Evolutionary conservation across 2,329 filamentous ascomycete genomes (phyloP), one percentile per base, ranked within the genome.

Genomic region (Mycosphaerella arachidis): DNA sequence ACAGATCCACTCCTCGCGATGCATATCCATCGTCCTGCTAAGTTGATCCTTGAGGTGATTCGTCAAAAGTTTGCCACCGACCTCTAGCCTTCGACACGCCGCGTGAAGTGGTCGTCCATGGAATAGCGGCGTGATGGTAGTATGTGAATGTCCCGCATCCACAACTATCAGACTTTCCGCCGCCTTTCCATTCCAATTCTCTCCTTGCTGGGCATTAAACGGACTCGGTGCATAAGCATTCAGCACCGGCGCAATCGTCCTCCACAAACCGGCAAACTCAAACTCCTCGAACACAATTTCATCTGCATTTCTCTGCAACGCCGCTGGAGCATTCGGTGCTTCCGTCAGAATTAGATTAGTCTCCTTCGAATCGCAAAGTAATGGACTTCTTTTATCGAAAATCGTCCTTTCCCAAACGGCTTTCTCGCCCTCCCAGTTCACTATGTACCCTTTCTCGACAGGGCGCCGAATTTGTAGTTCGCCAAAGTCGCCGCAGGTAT

Each of bases 281-380:
- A 94, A 99, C 73, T 97, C 92, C 72, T 99, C 94, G 79, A 99
- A 97, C 1, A 97, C 85, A 71, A 99, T 91, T 78, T 99, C 93
- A 71, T 99, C 94, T 68, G 91, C 92, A 73, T 97, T 94, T 43
- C 87, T 85, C 75, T 97, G 92, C 64, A 99, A 77, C 12, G 86
- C 86, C 0, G 88, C 86, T 58, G 96, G 82, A 4, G 88, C 86
- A 75, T 95, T 96, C 4, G 92, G 88, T 50, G 91, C 89, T 74
- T 99, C 94, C 1, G 90, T 86, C 54, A 97, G 82, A 4, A 99
- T 77, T 59, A 99, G 77, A 52, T 91, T 88, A n/a, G 91, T 94
- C 57, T 93, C 87, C 56, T 82, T 79, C 0, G 93, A 90, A 67
- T 95, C 87, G 73, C 89, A 91, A 75, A 80, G 58, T 10, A 66